Conservation (phyloP, 2,329 filamentous ascomycete genomes). For the Epichloe sp. region DNA sequence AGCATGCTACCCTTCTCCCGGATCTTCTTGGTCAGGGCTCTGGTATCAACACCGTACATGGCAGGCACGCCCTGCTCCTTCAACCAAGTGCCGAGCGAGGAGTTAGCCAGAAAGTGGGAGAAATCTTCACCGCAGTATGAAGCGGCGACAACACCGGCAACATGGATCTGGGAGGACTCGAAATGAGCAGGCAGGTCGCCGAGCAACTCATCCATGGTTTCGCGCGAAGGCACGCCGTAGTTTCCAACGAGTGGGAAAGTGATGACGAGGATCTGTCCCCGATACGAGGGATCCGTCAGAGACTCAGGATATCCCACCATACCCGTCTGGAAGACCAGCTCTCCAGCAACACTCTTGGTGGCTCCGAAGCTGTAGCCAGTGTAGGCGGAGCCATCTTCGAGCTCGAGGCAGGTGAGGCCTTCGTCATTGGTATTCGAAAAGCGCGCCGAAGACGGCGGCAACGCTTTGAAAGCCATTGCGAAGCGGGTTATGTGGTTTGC, state of each 20-base stretch:
- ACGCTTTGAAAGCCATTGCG: conserved; percentile 23
- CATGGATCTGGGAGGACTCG: conserved; percentile 84
- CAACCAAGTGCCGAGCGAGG: conserved; percentile 86
- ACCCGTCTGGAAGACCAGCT: conserved; percentile 98
- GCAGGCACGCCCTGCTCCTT: conserved; percentile 92
- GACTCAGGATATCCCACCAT: conserved; percentile 99
- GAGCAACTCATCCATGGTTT: conserved; percentile 72
- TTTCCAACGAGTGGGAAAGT: conserved; percentile 94
- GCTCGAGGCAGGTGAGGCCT: conserved; percentile 71
- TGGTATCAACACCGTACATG: conserved; percentile 89
- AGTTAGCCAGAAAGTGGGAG: conserved; percentile 84
- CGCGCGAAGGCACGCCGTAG: conserved; percentile 80
- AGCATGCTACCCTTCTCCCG: conserved; percentile 93
- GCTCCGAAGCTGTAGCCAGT: conserved; percentile 96
- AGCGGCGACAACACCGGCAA: conserved; percentile 80
- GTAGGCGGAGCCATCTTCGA: conserved; percentile 82
- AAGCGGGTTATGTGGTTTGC: neutral
- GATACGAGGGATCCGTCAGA: conserved; percentile 76
- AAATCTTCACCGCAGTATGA: conserved; percentile 91
- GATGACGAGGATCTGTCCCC: conserved; percentile 88
- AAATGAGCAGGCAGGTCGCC: conserved; percentile 83
- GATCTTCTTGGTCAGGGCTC: conserved; percentile 87
- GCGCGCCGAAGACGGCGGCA: conserved; percentile 47
- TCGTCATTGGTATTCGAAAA: conserved; percentile 39
- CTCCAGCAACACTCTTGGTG: conserved; percentile 84